These are phyloP conservation scores for Fusarium fracticaudum DNA, from an alignment of 2,329 filamentous ascomycete species.

Conservation along the genomic window DNA sequence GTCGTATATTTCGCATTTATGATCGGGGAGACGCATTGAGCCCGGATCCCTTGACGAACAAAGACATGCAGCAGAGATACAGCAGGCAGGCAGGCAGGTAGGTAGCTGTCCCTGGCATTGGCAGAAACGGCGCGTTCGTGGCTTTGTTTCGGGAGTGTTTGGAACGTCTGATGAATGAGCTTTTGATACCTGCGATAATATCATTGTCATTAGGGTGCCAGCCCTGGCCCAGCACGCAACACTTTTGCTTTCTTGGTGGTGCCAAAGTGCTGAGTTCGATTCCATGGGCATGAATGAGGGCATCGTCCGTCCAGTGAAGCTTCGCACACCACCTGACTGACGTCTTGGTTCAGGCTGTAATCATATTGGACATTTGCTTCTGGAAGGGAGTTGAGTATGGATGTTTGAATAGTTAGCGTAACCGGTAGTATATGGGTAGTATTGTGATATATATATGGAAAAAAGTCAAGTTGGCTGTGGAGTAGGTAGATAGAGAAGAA, in stretches of 20 bases:
- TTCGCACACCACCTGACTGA: neutral
- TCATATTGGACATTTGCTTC: neutral
- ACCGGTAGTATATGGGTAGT: neutral
- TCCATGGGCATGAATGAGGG: neutral
- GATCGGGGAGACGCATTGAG: conserved; percentile 26
- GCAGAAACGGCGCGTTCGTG: conserved; percentile 26
- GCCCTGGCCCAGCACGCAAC: neutral
- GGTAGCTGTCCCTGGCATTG: conserved; percentile 9
- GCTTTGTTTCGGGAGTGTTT: conserved; percentile 26
- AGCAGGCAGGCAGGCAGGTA: conserved; percentile 4
- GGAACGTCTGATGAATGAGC: conserved; percentile 34
- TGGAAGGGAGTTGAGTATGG: neutral
- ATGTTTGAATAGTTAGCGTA: neutral
- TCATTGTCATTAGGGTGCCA: conserved; percentile 24
- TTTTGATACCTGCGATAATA: conserved; percentile 45
- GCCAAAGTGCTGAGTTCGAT: neutral
- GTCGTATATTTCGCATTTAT: conserved; percentile 23
- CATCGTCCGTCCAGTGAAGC: neutral
- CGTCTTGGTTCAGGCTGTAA: neutral
- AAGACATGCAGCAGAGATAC: conserved; percentile 21
- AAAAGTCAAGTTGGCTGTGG: neutral
- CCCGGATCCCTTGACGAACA: conserved; percentile 22
- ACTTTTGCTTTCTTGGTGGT: neutral
- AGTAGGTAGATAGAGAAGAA: neutral
- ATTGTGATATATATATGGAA: neutral